Percentiles rank a stretch among this genome's conserved stretches.
Evolutionary conservation across 208 protist genomes (phyloP).

Genomic region (Acanthamoeba healyi): DNA sequence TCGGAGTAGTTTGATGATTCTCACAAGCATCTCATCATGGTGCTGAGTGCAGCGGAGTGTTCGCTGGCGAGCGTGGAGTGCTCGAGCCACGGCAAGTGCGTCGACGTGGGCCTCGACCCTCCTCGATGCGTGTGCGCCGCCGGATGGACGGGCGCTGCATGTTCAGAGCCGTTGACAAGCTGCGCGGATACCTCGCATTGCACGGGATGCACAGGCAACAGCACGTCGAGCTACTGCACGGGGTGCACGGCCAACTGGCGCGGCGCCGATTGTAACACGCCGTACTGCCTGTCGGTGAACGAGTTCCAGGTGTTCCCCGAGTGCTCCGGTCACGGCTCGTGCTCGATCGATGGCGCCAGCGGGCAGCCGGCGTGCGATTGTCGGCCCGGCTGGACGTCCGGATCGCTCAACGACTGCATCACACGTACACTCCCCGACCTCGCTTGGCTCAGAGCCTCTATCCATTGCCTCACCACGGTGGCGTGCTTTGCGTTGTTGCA

Average conservation of each 20-base stretch:
- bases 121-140: not conserved
- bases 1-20: too few relatives aligned
- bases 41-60: not conserved
- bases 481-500: not conserved
- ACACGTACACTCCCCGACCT: not conserved
- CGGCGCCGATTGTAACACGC: not conserved
- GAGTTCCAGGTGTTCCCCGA: not conserved
- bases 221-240: not conserved
- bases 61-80: not conserved
- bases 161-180: not conserved
- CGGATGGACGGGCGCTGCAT: not conserved
- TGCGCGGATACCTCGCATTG: not conserved
- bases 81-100: conserved; percentile 2
- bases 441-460: too few relatives aligned
- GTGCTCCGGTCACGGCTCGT: not conserved
- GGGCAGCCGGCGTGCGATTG: not conserved
- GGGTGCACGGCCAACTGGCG: not conserved
- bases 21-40: too few relatives aligned
- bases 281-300: not conserved
- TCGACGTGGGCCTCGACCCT: not conserved
- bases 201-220: not conserved
- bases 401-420: not conserved
- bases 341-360: not conserved
- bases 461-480: too few relatives aligned
- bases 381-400: not conserved